These are phyloP conservation scores for Extremus antarcticus DNA, from an alignment of 495 filamentous ascomycete species.

Conservation along the genomic window DNA sequence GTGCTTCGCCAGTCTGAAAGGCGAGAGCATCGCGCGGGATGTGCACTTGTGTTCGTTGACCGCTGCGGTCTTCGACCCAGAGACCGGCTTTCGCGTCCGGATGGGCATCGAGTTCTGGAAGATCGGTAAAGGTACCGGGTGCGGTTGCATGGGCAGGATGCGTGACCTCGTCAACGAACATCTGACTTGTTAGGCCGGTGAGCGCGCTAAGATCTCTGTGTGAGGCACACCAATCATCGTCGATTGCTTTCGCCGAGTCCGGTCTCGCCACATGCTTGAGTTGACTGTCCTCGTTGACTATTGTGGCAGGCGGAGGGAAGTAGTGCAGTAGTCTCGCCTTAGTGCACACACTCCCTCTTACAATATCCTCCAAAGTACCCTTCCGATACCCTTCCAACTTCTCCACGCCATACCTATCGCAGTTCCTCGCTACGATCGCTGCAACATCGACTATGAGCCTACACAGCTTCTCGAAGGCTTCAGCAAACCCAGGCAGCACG, in stretches of 20 bases:
- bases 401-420: slow-evolving; percentile 71
- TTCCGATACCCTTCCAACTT: slow-evolving; percentile 63
- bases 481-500: slow-evolving; percentile 60
- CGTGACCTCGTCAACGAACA: slow-evolving; percentile 78
- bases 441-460: slow-evolving; percentile 78
- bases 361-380: slow-evolving; percentile 77
- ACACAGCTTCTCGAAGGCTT: slow-evolving; percentile 65
- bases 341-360: slow-evolving; percentile 72
- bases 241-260: slow-evolving; percentile 21
- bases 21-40: slow-evolving; percentile 86
- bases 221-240: slow-evolving; percentile 92
- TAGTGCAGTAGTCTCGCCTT: slow-evolving; percentile 67
- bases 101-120: slow-evolving; percentile 58
- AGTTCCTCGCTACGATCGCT: slow-evolving; percentile 72
- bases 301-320: background rate
- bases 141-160: slow-evolving; percentile 24
- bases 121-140: slow-evolving; percentile 23
- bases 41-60: slow-evolving; percentile 67
- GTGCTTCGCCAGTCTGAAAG: slow-evolving; percentile 66
- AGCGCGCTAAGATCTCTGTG: slow-evolving; percentile 91
- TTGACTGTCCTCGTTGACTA: background rate
- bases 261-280: too few species aligned
- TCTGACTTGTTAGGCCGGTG: slow-evolving; percentile 84
- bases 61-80: slow-evolving; percentile 80
- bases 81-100: slow-evolving; percentile 78